Percentiles rank a stretch among this genome's conserved stretches.
Conservation (phyloP, 2,329 filamentous ascomycete species). For the Didymella pinodella region DNA sequence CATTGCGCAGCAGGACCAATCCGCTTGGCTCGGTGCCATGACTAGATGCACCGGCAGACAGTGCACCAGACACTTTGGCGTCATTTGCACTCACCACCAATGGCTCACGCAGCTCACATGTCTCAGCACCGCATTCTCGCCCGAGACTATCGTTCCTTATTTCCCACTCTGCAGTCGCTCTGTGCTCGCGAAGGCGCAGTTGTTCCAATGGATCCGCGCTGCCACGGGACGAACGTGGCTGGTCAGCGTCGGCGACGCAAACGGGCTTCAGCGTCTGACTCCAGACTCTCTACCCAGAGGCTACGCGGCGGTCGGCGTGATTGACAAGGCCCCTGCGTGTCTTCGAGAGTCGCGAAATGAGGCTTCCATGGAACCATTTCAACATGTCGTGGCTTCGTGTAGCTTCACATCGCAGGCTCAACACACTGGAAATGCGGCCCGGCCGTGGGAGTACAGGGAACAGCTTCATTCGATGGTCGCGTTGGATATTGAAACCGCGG, state of each 20-base stretch:
- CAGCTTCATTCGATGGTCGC: slow-evolving; percentile 35
- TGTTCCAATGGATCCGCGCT: slow-evolving; percentile 40
- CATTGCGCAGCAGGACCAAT: slow-evolving; percentile 46
- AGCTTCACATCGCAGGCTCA: slow-evolving; percentile 37
- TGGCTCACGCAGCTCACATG: slow-evolving; percentile 46
- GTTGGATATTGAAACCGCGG: slow-evolving; percentile 45
- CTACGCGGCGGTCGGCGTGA: slow-evolving; percentile 34
- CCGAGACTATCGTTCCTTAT: slow-evolving; percentile 37
- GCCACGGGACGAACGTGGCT: slow-evolving; percentile 46
- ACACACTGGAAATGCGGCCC: slow-evolving; percentile 43
- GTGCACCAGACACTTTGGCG: slow-evolving; percentile 44
- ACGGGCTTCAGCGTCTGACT: slow-evolving; percentile 35
- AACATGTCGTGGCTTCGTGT: slow-evolving; percentile 42
- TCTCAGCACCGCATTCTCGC: slow-evolving; percentile 41
- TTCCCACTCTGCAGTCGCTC: slow-evolving; percentile 42
- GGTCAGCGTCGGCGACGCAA: slow-evolving; percentile 43
- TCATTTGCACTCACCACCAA: slow-evolving; percentile 46
- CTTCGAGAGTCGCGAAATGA: slow-evolving; percentile 31
- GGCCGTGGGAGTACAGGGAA: slow-evolving; percentile 47
- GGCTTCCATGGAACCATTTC: slow-evolving; percentile 37
- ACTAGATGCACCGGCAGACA: slow-evolving; percentile 40
- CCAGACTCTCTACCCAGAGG: slow-evolving; percentile 38
- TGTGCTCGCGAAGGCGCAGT: slow-evolving; percentile 45
- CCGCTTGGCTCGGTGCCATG: slow-evolving; percentile 43
- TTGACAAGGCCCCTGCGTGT: slow-evolving; percentile 41